A percentile compares a stretch with the other conserved stretches of the same genome.
phyloP scores from a whole-genome alignment of 176 grass and related monocot genomes.

The barley (Hordeum vulgare) region DNA sequence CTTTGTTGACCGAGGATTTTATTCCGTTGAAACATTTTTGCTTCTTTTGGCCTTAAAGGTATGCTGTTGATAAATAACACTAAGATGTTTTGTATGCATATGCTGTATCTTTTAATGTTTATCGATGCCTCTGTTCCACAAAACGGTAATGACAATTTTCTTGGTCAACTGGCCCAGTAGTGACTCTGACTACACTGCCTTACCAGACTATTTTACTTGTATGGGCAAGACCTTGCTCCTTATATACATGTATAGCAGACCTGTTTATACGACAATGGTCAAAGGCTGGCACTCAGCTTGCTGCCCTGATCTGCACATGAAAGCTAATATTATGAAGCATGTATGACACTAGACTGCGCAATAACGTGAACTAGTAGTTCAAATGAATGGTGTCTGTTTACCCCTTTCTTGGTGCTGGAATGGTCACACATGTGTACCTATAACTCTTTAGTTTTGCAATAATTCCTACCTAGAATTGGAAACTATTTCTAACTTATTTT shows the following conservation, averaged over 20 bases:
- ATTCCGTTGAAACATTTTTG: slow-evolving; percentile 98
- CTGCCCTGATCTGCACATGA: neutral
- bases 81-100: neutral
- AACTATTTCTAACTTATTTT: neutral
- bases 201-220: neutral
- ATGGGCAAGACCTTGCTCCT: neutral
- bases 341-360: neutral
- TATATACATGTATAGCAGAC: neutral
- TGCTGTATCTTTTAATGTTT: neutral
- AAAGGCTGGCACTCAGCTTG: neutral
- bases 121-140: neutral
- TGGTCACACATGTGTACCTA: neutral
- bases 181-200: neutral
- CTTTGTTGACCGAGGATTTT: slow-evolving; percentile 99
- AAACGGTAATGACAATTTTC: neutral
- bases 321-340: neutral
- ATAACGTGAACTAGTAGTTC: neutral
- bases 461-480: neutral
- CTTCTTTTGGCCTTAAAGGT: slow-evolving; percentile 99
- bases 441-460: neutral
- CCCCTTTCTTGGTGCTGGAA: neutral
- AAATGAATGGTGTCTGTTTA: neutral
- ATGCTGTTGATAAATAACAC: neutral
- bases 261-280: neutral
- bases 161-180: neutral